Percentiles rank a stretch among this genome's conserved stretches.
phyloP scores from a whole-genome alignment of 2,329 filamentous ascomycete species.

The Colletotrichum brevisporum region DNA sequence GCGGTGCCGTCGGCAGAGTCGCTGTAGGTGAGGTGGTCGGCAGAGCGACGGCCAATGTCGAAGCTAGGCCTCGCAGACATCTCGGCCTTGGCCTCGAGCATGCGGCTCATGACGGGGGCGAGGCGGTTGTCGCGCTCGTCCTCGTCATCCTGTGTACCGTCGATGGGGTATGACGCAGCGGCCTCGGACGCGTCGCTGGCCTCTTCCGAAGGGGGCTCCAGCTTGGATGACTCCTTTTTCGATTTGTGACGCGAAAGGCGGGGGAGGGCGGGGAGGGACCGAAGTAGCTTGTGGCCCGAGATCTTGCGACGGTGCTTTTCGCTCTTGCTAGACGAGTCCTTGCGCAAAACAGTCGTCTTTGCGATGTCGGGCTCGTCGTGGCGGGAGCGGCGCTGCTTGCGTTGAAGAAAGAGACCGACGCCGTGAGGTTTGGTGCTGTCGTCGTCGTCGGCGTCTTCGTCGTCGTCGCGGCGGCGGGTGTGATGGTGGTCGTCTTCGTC shows the following conservation, averaged over 20 bases:
- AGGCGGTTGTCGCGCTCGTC: constrained; percentile 61
- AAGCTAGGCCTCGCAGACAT: constrained; percentile 72
- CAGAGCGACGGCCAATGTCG: constrained; percentile 64
- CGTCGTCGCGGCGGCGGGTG: constrained; percentile 37
- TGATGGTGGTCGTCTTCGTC: constrained; percentile 60
- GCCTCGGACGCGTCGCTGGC: constrained; percentile 47
- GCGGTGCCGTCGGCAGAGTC: constrained; percentile 62
- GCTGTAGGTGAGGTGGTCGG: constrained; percentile 52
- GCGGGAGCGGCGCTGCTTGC: constrained; percentile 56
- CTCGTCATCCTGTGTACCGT: constrained; percentile 41
- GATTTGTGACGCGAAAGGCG: constrained; percentile 58
- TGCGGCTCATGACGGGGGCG: constrained; percentile 82
- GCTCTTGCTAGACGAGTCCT: constrained; percentile 51
- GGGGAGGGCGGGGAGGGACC: constrained; percentile 74
- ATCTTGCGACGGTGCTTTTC: constrained; percentile 69
- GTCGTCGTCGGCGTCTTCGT: not conserved
- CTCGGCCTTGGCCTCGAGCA: constrained; percentile 79
- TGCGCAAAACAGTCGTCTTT: constrained; percentile 51
- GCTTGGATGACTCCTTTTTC: constrained; percentile 60
- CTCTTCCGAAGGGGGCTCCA: constrained; percentile 54
- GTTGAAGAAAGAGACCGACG: constrained; percentile 28
- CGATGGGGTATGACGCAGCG: constrained; percentile 21
- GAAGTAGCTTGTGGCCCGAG: constrained; percentile 70
- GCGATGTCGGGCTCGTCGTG: constrained; percentile 46
- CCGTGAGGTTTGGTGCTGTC: not conserved